These are phyloP conservation scores for Fragilariopsis cylindrus DNA, from an alignment of 108 stramenopile species.

Conservation along the genomic window DNA sequence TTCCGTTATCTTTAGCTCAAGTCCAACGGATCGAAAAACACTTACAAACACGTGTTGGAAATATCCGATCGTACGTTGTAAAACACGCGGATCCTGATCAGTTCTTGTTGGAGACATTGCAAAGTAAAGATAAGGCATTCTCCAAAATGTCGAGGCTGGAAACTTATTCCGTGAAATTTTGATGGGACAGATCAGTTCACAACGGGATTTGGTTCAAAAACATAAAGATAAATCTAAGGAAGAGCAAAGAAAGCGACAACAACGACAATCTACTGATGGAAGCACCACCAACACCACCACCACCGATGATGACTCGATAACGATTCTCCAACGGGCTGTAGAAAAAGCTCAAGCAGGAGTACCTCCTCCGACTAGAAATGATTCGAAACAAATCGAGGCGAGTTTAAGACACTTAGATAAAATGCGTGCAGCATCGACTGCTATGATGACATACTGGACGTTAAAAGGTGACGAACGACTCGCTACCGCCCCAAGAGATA, in stretches of 20 bases:
- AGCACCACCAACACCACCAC: slow-evolving; percentile 11
- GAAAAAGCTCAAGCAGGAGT: slow-evolving; percentile 46
- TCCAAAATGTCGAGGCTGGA: slow-evolving; percentile 2
- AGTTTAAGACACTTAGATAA: slow-evolving; percentile 51
- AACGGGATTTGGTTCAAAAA: not conserved
- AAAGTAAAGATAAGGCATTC: slow-evolving; percentile 45
- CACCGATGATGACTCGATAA: slow-evolving; percentile 15
- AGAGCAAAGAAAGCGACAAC: not conserved
- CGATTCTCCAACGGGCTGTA: slow-evolving; percentile 26
- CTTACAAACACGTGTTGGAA: slow-evolving; percentile 59
- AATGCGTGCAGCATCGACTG: slow-evolving; percentile 50
- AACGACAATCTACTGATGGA: not conserved
- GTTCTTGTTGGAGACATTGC: slow-evolving; percentile 62
- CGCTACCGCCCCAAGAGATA: slow-evolving; percentile 31
- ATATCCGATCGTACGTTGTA: slow-evolving; percentile 70
- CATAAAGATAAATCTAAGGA: not conserved
- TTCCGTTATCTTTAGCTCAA: slow-evolving; percentile 10
- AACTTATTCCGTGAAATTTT: not conserved
- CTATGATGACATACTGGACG: slow-evolving; percentile 36
- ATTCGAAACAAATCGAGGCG: slow-evolving; percentile 29
- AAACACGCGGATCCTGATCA: slow-evolving; percentile 66
- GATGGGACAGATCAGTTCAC: not conserved
- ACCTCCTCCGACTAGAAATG: slow-evolving; percentile 48
- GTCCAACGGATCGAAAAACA: slow-evolving; percentile 52
- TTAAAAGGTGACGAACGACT: slow-evolving; percentile 31